A percentile compares a stretch with the other conserved stretches of the same genome.
Evolutionary conservation across 1,139 yeast genomes (phyloP).

Genomic region (Lodderomyces beijingensis): DNA sequence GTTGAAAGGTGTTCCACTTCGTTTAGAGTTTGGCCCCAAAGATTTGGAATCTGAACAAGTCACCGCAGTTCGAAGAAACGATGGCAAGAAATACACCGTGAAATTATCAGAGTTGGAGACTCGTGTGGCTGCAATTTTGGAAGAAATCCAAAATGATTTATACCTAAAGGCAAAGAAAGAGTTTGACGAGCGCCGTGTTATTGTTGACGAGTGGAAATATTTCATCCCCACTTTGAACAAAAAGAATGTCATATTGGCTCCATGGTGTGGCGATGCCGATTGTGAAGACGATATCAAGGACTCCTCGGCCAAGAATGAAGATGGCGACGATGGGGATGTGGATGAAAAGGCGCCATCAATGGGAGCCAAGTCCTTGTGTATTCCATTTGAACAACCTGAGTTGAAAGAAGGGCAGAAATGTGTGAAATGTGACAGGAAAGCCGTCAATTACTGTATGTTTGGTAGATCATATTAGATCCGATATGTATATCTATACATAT

Average conservation of each 20-base stretch:
- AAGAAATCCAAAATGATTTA: constrained; percentile 72
- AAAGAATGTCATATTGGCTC: constrained; percentile 85
- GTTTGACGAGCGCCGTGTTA: constrained; percentile 77
- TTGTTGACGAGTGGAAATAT: constrained; percentile 83
- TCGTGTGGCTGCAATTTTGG: constrained; percentile 72
- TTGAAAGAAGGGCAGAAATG: constrained; percentile 78
- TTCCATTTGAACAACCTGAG: constrained; percentile 88
- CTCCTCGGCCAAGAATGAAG: constrained; percentile 75
- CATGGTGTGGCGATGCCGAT: constrained; percentile 94
- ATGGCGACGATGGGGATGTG: constrained; percentile 77
- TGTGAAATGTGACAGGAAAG: constrained; percentile 74
- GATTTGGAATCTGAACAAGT: constrained; percentile 80
- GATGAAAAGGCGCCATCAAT: constrained; percentile 97
- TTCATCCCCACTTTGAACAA: constrained; percentile 90
- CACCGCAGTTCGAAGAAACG: constrained; percentile 90
- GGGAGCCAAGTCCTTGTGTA: constrained; percentile 99
- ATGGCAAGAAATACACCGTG: constrained; percentile 67
- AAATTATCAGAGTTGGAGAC: constrained; percentile 60
- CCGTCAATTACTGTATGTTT: constrained; percentile 83
- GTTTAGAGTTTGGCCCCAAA: constrained; percentile 94
- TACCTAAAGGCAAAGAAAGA: constrained; percentile 74
- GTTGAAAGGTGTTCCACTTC: constrained; percentile 90
- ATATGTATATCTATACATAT: not conserved
- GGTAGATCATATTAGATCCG: constrained; percentile 79
- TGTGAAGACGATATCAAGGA: constrained; percentile 98